Evolutionary conservation across 1,284 basidiomycete species (phyloP).

Genomic region (Fistulinella staudtii): DNA sequence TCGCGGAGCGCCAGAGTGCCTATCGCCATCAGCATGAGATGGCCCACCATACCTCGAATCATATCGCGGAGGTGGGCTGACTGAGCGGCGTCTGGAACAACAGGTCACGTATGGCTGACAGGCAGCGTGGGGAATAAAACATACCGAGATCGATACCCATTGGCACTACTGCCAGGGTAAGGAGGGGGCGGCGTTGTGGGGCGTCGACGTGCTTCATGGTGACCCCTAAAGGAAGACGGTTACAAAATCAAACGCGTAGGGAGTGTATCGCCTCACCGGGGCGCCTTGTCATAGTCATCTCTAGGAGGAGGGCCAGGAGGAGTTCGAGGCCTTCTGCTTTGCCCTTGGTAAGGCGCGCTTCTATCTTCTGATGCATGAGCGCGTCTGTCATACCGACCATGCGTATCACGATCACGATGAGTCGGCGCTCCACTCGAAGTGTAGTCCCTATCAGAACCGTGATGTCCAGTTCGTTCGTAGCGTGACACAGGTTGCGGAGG

Average conservation of each 20-base stretch:
- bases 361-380: slow-evolving; percentile 29
- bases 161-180: slow-evolving; percentile 39
- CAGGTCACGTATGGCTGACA: background rate
- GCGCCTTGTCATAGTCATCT: slow-evolving; percentile 47
- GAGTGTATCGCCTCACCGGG: slow-evolving; percentile 40
- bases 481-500: slow-evolving; percentile 40
- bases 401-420: slow-evolving; percentile 44
- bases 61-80: slow-evolving; percentile 54
- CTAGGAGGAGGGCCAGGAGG: slow-evolving; percentile 43
- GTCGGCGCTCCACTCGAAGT: slow-evolving; percentile 46
- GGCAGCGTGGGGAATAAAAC: slow-evolving; percentile 2
- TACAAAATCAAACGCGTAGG: background rate
- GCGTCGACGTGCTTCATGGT: slow-evolving; percentile 50
- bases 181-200: slow-evolving; percentile 54
- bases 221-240: slow-evolving; percentile 37
- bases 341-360: slow-evolving; percentile 25
- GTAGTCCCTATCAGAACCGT: slow-evolving; percentile 44
- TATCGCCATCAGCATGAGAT: slow-evolving; percentile 41
- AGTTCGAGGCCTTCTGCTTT: slow-evolving; percentile 41
- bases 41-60: slow-evolving; percentile 41
- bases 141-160: slow-evolving; percentile 54
- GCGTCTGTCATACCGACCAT: slow-evolving; percentile 61
- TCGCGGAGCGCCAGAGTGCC: slow-evolving; percentile 39
- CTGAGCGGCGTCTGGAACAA: slow-evolving; percentile 60
- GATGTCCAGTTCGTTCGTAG: slow-evolving; percentile 38